Conservation (phyloP, 768 basidiomycete species). For the Mycena haematopus region DNA sequence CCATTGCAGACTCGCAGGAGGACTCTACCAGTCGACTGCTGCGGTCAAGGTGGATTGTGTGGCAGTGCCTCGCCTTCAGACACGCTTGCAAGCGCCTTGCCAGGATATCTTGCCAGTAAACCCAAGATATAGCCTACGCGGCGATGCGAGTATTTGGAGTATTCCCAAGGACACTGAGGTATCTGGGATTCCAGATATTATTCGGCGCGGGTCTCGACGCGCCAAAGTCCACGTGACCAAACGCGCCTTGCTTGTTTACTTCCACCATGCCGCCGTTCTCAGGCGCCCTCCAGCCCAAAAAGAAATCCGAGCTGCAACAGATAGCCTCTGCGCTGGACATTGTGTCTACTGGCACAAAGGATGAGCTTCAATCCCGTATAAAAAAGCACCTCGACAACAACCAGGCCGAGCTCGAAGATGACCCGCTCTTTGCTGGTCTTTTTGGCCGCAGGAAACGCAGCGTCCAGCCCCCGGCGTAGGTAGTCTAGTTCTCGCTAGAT, state of each 20-base stretch:
- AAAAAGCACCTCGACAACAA: conserved; percentile 66
- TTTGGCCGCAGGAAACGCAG: conserved; percentile 53
- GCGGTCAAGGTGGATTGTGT: conserved; percentile 34
- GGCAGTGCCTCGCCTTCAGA: no score
- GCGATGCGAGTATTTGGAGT: no score
- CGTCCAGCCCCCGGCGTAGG: conserved; percentile 41
- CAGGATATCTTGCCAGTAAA: no score
- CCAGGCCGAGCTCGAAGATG: conserved; percentile 59
- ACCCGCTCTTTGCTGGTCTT: conserved; percentile 63
- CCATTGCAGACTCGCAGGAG: conserved; percentile 58
- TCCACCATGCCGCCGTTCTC: conserved; percentile 38
- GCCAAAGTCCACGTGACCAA: no score
- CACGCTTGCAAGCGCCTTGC: no score
- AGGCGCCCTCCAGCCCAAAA: conserved; percentile 67
- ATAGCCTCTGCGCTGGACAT: conserved; percentile 62
- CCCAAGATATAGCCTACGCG: no score
- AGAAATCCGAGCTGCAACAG: conserved; percentile 70
- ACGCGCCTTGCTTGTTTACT: no score
- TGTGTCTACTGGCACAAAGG: conserved; percentile 64
- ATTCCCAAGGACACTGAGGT: no score
- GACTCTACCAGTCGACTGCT: conserved; percentile 86
- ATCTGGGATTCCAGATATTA: no score
- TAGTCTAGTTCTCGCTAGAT: conserved; percentile 28
- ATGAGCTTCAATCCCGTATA: conserved; percentile 66
- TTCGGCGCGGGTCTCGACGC: no score